Conservation (phyloP, 257 asterid genomes). For the Echites panduratus region DNA sequence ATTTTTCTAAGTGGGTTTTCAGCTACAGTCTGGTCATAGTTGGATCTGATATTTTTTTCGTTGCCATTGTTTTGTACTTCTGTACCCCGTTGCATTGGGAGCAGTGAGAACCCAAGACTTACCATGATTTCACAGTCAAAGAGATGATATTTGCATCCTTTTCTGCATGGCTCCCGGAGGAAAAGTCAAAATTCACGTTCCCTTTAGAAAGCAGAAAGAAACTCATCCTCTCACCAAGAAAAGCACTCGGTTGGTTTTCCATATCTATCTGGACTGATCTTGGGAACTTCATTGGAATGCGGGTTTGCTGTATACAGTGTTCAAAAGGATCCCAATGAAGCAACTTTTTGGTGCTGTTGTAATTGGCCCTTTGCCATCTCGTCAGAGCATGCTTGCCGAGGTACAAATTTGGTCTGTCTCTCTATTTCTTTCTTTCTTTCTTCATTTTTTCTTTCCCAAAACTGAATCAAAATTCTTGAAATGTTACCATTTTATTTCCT, state of each 20-base stretch:
- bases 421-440: too few species aligned
- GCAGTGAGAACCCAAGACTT: not conserved
- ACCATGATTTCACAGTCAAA: conserved; percentile 1
- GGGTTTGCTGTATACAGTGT: not conserved
- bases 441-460: not conserved
- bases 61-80: not conserved
- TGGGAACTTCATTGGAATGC: not conserved
- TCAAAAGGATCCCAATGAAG: not conserved
- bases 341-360: not conserved
- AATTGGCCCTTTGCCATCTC: not conserved
- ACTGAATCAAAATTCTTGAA: not conserved
- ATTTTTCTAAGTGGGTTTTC: not conserved
- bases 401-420: not conserved
- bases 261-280: not conserved
- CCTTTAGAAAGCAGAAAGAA: not conserved
- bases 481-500: not conserved
- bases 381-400: not conserved
- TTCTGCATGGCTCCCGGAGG: not conserved
- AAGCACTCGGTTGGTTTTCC: not conserved
- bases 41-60: not conserved
- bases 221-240: not conserved
- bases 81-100: not conserved
- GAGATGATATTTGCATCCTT: not conserved
- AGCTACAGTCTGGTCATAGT: not conserved
- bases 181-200: not conserved